Evolutionary conservation across 441 rosid genomes (phyloP).

Genomic region (Macaranga tanarius): DNA sequence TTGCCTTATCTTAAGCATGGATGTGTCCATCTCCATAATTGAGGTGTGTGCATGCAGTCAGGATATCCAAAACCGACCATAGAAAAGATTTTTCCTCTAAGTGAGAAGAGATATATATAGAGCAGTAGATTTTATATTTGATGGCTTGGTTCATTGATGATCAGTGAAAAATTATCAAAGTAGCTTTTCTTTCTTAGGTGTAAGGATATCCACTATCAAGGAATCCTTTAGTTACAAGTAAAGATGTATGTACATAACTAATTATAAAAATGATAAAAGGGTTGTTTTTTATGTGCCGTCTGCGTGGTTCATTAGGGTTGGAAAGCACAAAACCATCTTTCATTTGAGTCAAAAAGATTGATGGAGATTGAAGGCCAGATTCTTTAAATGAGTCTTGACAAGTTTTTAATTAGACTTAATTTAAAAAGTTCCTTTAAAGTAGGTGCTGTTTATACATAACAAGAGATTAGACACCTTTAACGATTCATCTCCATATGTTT

Average conservation of each 20-base stretch:
- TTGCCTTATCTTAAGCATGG: conserved; percentile 32
- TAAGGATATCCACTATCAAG: conserved; percentile 44
- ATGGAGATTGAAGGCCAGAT: conserved; percentile 17
- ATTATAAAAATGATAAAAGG: conserved; percentile 13
- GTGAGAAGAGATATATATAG: neutral
- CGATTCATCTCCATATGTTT: conserved; percentile 1
- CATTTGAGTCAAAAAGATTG: conserved; percentile 23
- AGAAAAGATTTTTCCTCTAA: conserved; percentile 14
- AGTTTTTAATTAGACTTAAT: neutral
- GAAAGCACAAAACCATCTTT: conserved; percentile 9
- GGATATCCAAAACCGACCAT: conserved; percentile 46
- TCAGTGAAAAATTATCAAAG: conserved; percentile 21
- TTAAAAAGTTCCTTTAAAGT: neutral
- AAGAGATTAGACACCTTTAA: neutral
- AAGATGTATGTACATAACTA: conserved; percentile 28
- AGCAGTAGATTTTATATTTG: neutral
- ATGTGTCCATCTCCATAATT: conserved; percentile 28
- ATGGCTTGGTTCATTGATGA: neutral
- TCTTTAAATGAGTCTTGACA: neutral
- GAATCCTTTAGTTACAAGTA: conserved; percentile 55
- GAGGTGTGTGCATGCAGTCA: conserved; percentile 14
- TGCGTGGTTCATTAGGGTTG: conserved; percentile 3
- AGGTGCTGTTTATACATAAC: neutral
- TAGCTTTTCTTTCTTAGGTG: conserved; percentile 26
- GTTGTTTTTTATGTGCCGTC: neutral